Conservation (phyloP, 2,329 filamentous ascomycete genomes). For the Cladorrhinum sp. region DNA sequence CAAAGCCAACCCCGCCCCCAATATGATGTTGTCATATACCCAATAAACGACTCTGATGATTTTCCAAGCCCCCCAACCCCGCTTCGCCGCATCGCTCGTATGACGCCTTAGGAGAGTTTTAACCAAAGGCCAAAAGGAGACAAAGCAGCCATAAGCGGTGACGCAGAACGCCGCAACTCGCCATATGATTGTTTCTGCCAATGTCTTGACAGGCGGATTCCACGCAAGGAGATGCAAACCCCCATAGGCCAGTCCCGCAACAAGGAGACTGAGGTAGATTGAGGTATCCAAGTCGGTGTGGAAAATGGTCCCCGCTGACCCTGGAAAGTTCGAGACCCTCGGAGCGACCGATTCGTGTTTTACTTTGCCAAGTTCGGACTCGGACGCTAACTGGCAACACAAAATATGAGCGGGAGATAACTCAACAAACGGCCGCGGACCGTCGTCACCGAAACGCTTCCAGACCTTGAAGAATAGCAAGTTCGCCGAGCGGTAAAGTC, state of each 20-base stretch:
- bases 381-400: no score
- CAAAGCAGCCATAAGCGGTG: no score
- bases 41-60: no score
- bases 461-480: background rate
- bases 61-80: background rate
- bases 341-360: background rate
- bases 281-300: background rate
- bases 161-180: background rate
- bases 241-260: slow-evolving; percentile 1
- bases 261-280: background rate
- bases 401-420: background rate
- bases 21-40: no score
- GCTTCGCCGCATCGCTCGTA: background rate
- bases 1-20: background rate
- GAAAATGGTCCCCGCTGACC: background rate
- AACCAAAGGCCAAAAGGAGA: background rate
- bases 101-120: no score
- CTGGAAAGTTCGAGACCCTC: background rate
- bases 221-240: slow-evolving; percentile 7
- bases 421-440: background rate
- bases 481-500: background rate
- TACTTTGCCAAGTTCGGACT: background rate
- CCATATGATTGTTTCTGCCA: background rate
- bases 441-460: background rate
- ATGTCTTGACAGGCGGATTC: background rate